These are phyloP conservation scores for Cylindrodendrum hubeiense DNA, from an alignment of 2,329 filamentous ascomycete species.

Conservation along the genomic window DNA sequence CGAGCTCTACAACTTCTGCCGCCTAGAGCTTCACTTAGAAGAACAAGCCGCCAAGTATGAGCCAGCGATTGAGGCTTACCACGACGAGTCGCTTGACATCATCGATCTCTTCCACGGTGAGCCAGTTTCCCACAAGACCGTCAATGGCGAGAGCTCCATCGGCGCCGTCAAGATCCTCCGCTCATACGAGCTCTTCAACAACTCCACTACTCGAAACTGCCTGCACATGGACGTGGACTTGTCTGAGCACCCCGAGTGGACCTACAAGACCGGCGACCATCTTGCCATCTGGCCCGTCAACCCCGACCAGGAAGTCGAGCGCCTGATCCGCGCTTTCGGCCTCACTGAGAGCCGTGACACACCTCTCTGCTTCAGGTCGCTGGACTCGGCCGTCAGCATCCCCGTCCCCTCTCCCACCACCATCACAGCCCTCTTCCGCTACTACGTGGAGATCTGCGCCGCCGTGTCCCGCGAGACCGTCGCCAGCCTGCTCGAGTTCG, in stretches of 20 bases:
- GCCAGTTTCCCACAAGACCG: slow-evolving; percentile 34
- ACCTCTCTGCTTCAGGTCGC: slow-evolving; percentile 33
- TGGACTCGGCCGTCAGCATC: slow-evolving; percentile 27
- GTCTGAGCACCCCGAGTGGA: slow-evolving; percentile 29
- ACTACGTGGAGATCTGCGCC: slow-evolving; percentile 57
- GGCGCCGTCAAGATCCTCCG: slow-evolving; percentile 18
- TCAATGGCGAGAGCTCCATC: slow-evolving; percentile 26
- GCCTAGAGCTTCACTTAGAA: slow-evolving; percentile 34
- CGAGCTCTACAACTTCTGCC: slow-evolving; percentile 34
- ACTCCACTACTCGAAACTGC: slow-evolving; percentile 41
- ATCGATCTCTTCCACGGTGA: slow-evolving; percentile 34
- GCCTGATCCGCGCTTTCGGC: slow-evolving; percentile 43
- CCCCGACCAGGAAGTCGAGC: slow-evolving; percentile 45
- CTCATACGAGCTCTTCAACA: slow-evolving; percentile 40
- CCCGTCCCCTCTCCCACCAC: slow-evolving; percentile 52
- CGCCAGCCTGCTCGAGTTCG: slow-evolving; percentile 65
- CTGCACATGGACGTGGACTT: slow-evolving; percentile 53
- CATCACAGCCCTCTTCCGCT: slow-evolving; percentile 51
- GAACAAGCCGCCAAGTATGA: slow-evolving; percentile 40
- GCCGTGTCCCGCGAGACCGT: slow-evolving; percentile 58
- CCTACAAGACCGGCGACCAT: slow-evolving; percentile 54
- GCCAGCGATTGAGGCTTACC: slow-evolving; percentile 26
- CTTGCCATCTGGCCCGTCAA: slow-evolving; percentile 52
- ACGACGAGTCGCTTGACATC: slow-evolving; percentile 23
- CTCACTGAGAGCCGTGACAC: slow-evolving; percentile 36